phyloP scores from a whole-genome alignment of 805 yeast genomes.

The Saturnispora besseyi region DNA sequence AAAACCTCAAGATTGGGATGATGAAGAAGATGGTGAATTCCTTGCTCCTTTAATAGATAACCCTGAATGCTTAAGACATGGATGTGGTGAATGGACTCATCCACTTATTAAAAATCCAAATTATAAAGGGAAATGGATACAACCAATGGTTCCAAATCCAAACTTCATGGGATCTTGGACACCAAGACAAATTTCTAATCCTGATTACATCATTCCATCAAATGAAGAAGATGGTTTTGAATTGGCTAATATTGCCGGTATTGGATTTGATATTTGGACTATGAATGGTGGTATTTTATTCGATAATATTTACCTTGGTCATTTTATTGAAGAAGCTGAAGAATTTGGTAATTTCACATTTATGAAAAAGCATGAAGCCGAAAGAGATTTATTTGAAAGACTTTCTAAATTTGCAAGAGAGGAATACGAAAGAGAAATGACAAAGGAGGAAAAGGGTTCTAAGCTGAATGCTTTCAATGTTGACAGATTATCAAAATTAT shows the following conservation, averaged over 20 bases:
- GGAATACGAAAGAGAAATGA: conserved; percentile 1
- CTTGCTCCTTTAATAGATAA: conserved; percentile 58
- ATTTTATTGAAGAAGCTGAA: conserved; percentile 79
- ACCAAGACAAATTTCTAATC: conserved; percentile 60
- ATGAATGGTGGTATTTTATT: conserved; percentile 68
- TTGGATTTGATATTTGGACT: conserved; percentile 88
- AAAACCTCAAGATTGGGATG: conserved; percentile 79
- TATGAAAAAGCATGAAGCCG: conserved; percentile 43
- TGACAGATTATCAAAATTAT: conserved; percentile 12
- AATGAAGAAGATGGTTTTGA: conserved; percentile 19
- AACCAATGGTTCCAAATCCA: conserved; percentile 64
- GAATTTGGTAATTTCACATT: conserved; percentile 70
- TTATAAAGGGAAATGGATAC: conserved; percentile 72
- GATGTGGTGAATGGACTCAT: conserved; percentile 78
- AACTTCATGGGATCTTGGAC: conserved; percentile 71
- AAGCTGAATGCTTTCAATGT: background rate
- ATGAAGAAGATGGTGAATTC: conserved; percentile 86
- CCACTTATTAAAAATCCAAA: conserved; percentile 60
- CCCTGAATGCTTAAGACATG: conserved; percentile 61
- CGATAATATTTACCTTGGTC: conserved; percentile 81
- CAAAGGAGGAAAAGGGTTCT: background rate
- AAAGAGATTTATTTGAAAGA: conserved; percentile 28
- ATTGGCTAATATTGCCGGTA: conserved; percentile 56
- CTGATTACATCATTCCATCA: conserved; percentile 43
- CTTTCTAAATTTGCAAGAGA: background rate